A percentile compares a stretch with the other conserved stretches of the same genome.
Evolutionary conservation across 2,329 filamentous ascomycete genomes (phyloP).

Genomic region (Nigrospora osmanthi): DNA sequence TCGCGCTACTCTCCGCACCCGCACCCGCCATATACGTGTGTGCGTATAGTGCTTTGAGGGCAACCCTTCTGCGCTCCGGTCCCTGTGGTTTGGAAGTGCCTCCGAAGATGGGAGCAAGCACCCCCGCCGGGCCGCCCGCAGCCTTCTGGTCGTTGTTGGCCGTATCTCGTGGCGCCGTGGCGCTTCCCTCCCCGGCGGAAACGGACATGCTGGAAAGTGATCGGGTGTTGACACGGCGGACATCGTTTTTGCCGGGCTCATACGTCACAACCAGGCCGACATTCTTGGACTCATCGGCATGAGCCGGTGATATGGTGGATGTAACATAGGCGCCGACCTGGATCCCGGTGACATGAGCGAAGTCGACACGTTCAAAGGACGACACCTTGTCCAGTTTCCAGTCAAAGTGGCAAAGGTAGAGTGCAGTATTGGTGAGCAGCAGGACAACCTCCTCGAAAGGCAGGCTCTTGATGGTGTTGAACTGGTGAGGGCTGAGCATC

Average conservation of each 20-base stretch:
- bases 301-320: conserved; percentile 69
- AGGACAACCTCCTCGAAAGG: conserved; percentile 86
- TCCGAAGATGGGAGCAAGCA: conserved; percentile 31
- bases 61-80: conserved; percentile 33
- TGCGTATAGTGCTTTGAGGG: conserved; percentile 47
- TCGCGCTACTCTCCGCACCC: conserved; percentile 18
- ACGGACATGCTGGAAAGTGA: conserved; percentile 54
- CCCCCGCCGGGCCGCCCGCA: conserved; percentile 1
- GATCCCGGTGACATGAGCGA: conserved; percentile 65
- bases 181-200: too few relatives aligned
- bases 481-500: conserved; percentile 65
- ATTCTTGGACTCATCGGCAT: conserved; percentile 72
- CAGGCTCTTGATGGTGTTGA: conserved; percentile 60
- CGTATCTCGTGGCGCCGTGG: conserved; percentile 10
- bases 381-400: conserved; percentile 94
- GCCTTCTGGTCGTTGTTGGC: conserved; percentile 1
- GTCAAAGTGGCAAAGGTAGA: conserved; percentile 89
- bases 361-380: conserved; percentile 78
- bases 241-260: conserved; percentile 59
- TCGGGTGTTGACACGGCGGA: conserved; percentile 77
- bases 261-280: conserved; percentile 79
- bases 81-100: conserved; percentile 21
- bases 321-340: conserved; percentile 85
- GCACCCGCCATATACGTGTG: conserved; percentile 46
- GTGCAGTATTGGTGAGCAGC: conserved; percentile 72